Evolutionary conservation across 2,329 filamentous ascomycete genomes (phyloP).

Genomic region (Simplicillium aogashimaense): DNA sequence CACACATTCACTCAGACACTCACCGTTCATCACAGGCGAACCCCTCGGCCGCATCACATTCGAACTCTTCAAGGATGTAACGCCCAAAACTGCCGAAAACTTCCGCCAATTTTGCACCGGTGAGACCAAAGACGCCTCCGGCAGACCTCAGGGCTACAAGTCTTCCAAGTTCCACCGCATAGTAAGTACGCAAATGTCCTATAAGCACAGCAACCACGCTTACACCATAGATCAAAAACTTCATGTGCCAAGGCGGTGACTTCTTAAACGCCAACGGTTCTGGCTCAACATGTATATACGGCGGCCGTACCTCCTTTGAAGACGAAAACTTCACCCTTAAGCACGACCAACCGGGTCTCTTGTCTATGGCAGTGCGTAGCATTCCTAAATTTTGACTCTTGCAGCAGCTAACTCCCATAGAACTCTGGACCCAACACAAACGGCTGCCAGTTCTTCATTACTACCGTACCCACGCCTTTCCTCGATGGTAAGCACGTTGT

Average conservation of each 20-base stretch:
- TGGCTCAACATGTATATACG: slow-evolving; percentile 81
- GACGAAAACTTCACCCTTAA: slow-evolving; percentile 83
- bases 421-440: slow-evolving; percentile 90
- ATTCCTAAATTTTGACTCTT: slow-evolving; percentile 2
- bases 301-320: slow-evolving; percentile 62
- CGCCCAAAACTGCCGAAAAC: slow-evolving; percentile 87
- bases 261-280: slow-evolving; percentile 91
- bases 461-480: slow-evolving; percentile 76
- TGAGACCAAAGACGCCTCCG: slow-evolving; percentile 69
- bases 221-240: slow-evolving; percentile 68
- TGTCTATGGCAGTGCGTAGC: slow-evolving; percentile 79
- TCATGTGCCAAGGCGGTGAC: slow-evolving; percentile 97
- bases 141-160: slow-evolving; percentile 86
- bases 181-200: slow-evolving; percentile 39
- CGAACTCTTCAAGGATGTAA: slow-evolving; percentile 77
- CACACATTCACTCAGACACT: not conserved
- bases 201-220: not conserved
- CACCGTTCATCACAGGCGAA: slow-evolving; percentile 49
- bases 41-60: slow-evolving; percentile 81
- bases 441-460: slow-evolving; percentile 97
- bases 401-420: slow-evolving; percentile 27
- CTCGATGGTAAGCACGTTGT: slow-evolving; percentile 91
- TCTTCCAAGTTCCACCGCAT: slow-evolving; percentile 90
- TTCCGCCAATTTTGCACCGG: slow-evolving; percentile 96
- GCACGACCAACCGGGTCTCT: slow-evolving; percentile 69